Percentiles rank a stretch among this genome's conserved stretches.
phyloP scores from a whole-genome alignment of 208 protist species.

The Leptomonas seymouri region DNA sequence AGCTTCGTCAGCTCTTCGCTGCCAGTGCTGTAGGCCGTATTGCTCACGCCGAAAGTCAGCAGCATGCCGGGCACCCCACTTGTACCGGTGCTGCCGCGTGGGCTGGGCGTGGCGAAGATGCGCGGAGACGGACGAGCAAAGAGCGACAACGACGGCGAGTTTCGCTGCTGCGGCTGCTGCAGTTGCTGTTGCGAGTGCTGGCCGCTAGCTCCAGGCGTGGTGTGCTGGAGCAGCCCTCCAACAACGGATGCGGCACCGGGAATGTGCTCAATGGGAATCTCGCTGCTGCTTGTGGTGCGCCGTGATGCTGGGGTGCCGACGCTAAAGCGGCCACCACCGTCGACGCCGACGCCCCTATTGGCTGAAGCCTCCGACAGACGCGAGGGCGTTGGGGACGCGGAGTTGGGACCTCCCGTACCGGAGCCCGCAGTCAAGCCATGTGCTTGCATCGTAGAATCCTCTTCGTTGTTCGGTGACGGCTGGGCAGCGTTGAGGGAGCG shows the following conservation, averaged over 20 bases:
- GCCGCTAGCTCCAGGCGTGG: background rate
- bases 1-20: slow-evolving; percentile 36
- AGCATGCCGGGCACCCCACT: slow-evolving; percentile 7
- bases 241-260: slow-evolving; percentile 13
- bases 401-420: background rate
- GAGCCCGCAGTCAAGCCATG: background rate
- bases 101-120: slow-evolving; percentile 24
- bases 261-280: slow-evolving; percentile 11
- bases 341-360: slow-evolving; percentile 8
- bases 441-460: slow-evolving; percentile 1
- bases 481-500: slow-evolving; percentile 14
- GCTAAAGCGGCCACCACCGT: slow-evolving; percentile 6
- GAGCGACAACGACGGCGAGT: slow-evolving; percentile 18
- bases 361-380: slow-evolving; percentile 26
- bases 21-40: slow-evolving; percentile 17
- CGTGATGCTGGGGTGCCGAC: slow-evolving; percentile 5
- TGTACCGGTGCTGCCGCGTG: slow-evolving; percentile 19
- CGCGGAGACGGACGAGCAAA: slow-evolving; percentile 31
- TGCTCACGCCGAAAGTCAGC: slow-evolving; percentile 21
- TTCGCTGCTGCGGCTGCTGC: background rate
- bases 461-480: slow-evolving; percentile 20
- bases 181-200: background rate
- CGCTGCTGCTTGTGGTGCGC: slow-evolving; percentile 19
- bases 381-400: slow-evolving; percentile 28
- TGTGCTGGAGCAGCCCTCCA: slow-evolving; percentile 2